Base-by-base conservation (phyloP, 2,329 filamentous ascomycete species). In the Coleophoma crateriformis region DNA sequence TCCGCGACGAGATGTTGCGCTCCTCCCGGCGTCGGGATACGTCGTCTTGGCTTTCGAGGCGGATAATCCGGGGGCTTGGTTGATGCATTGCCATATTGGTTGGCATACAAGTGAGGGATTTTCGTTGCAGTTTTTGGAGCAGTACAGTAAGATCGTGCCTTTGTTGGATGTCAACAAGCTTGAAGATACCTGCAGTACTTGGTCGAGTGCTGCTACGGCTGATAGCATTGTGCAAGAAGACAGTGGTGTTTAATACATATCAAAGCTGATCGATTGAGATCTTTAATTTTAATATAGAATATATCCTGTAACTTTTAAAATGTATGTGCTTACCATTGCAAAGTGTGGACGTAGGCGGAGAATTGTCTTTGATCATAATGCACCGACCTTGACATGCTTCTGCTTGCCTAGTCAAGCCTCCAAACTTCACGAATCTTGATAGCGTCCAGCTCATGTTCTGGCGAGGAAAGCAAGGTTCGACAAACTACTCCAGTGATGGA, bases 41-140 rank as follows among this genome's bases (percentile, higher is more conserved):
- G 39, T 62, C 2, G 61, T 61, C 13, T 56, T 64, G 37, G 59
- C 49, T 0, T 61, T 61, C 39, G 14, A 54, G 14, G 56, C 57
- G 0, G 61, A 64, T 41, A 64, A 62, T 44, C 60, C 61, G 10
- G 60, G 61, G 8, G 55, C 56, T 5, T 64, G 61, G 61, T 42
- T 62, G 10, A 50, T 61, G 51, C 65, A 68, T 46, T 68, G 65
- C 54, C 65, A 67, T 50, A 63, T 67, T 34, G 64, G 58, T 7
- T 82, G 77, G 77, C 79, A 82, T 58, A 71, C 73, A 1, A 74
- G 73, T 2, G 71, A 70, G 5, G 78, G 78, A 3, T 71, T 81
- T 49, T 67, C 77, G 15, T 53, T 73, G 7, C 73, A 78, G 58
- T 72, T 81, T 50, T 60, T 81, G 4, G 72, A 69, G 51, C 52